Evolutionary conservation across 257 asterid genomes (phyloP).

Genomic region (Solanum lycopersicoides): DNA sequence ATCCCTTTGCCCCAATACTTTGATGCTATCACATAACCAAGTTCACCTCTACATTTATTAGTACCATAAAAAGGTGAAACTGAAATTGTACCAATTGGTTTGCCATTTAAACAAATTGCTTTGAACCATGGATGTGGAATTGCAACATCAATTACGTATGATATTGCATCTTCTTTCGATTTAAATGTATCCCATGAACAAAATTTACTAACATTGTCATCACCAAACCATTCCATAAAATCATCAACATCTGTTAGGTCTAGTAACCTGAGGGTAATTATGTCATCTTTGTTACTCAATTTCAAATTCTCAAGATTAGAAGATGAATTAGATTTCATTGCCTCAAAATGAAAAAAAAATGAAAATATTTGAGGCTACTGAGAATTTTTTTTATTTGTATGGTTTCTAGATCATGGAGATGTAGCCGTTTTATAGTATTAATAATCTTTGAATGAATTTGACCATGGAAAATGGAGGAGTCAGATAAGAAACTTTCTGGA

Average conservation of each 20-base stretch:
- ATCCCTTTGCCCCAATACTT: slow-evolving; percentile 80
- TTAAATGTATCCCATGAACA: slow-evolving; percentile 53
- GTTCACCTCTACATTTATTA: slow-evolving; percentile 51
- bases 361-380: neutral
- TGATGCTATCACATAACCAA: slow-evolving; percentile 58
- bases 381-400: neutral
- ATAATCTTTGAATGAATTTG: neutral
- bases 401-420: neutral
- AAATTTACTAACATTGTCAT: slow-evolving; percentile 55
- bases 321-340: neutral
- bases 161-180: slow-evolving; percentile 40
- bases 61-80: slow-evolving; percentile 32
- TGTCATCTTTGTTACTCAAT: neutral
- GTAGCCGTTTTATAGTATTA: neutral
- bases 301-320: neutral
- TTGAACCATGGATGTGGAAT: slow-evolving; percentile 46
- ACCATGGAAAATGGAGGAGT: neutral
- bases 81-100: slow-evolving; percentile 36
- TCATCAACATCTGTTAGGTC: slow-evolving; percentile 53
- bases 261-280: slow-evolving; percentile 42
- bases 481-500: neutral
- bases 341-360: neutral
- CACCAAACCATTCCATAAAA: slow-evolving; percentile 40
- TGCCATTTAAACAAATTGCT: slow-evolving; percentile 50
- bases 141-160: slow-evolving; percentile 8